Conservation (phyloP, 2,329 filamentous ascomycete species). For the Aspergillus brunneoviolaceus region DNA sequence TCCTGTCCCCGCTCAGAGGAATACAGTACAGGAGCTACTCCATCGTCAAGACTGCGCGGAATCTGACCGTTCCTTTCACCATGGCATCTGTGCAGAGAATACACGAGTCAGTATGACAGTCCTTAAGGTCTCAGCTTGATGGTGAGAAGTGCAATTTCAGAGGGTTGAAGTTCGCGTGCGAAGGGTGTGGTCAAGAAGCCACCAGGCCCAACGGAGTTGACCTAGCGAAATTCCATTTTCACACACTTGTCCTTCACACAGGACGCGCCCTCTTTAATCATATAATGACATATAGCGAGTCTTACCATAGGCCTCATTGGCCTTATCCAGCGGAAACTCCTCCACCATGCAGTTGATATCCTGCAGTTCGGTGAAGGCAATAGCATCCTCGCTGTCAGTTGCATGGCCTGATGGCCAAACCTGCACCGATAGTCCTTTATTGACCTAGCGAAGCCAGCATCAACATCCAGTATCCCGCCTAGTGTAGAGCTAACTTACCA, state of each 20-base stretch:
- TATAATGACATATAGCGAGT: not conserved
- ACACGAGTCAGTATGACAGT: not conserved
- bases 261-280: not conserved
- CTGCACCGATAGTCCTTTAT: conserved; percentile 49
- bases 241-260: not conserved
- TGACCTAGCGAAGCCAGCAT: conserved; percentile 35
- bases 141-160: not conserved
- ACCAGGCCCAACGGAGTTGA: too few relatives aligned
- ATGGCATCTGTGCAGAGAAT: conserved; percentile 44
- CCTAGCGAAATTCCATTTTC: not conserved
- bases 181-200: not conserved
- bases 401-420: conserved; percentile 57
- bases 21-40: not conserved
- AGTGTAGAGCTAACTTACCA: conserved; percentile 15
- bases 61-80: conserved; percentile 33
- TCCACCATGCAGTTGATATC: conserved; percentile 55
- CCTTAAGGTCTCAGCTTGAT: too few relatives aligned
- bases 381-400: conserved; percentile 54
- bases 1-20: not conserved
- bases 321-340: conserved; percentile 52
- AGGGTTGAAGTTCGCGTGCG: not conserved
- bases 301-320: conserved; percentile 46
- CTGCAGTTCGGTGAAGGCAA: conserved; percentile 45
- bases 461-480: not conserved
- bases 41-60: not conserved